Base-by-base conservation (phyloP, 768 basidiomycete species). In the Boletus rufocinnamomeus region DNA sequence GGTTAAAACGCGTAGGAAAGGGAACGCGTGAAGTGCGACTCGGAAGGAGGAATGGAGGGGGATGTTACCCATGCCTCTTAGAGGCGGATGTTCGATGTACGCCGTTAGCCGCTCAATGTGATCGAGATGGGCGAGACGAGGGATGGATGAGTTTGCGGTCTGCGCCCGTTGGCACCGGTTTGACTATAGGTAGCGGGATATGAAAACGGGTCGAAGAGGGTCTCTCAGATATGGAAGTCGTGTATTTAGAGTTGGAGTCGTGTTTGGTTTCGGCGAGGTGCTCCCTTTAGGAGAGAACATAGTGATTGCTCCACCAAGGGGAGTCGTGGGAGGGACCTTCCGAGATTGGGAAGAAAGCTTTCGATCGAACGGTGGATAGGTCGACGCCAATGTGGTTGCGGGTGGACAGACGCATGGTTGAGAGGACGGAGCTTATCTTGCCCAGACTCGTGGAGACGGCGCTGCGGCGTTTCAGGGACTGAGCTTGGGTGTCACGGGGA, bases 401-500 rank as follows among this genome's bases (percentile, higher is more conserved):
- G 66, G 55, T 28, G 61, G 58, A 47, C 4, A 8, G 46, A 38
- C 63, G 61, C 63, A 57, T 68, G 65, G 52, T 17, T 51, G 10
- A 37, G 45, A 41, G 21, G 44, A 59, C 35, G 58, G 54, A 58
- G 48, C 60, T 57, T 62, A 54, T 54, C 35, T 60, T 53, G 54
- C 21, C 25, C 17, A 19, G 14, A 58, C 64, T 57, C 67, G 62
- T 68, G 67, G 58, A 23, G 54, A 58, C 54, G 50, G 65, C 38
- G 47, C 68, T 69, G 67, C 67, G 67, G 67, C 67, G 67, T 66
- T 53, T 60, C 67, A 66, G 67, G 61, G 66, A 57, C 54, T 45
- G 2, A 11, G 2, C 6, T 8, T 56, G 30, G 13, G 17, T 11
- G 37, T 40, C 8, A 61, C 49, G 54, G 65, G 61, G 57, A 65